Evolutionary conservation across 2,329 filamentous ascomycete species (phyloP).

Genomic region (Rhinocladiella similis): DNA sequence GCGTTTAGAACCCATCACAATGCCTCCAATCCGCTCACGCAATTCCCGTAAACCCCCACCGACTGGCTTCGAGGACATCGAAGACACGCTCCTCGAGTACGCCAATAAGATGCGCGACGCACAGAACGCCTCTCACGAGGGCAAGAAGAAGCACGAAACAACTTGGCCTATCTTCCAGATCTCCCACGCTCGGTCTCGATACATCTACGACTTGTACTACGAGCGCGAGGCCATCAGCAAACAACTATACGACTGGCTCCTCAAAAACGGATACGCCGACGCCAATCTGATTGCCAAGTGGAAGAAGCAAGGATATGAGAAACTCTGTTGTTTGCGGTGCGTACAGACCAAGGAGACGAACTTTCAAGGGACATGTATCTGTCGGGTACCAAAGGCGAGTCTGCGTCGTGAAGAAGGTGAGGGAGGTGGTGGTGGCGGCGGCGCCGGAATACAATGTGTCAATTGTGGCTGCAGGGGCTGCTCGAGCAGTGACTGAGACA

Average conservation of each 20-base stretch:
- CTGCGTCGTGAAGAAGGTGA: conserved; percentile 69
- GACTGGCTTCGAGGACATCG: conserved; percentile 67
- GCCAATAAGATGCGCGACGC: conserved; percentile 73
- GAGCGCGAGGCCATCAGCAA: conserved; percentile 94
- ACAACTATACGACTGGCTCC: conserved; percentile 88
- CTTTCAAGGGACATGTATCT: conserved; percentile 96
- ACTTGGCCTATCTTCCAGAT: conserved; percentile 99
- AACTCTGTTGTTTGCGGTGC: conserved; percentile 93
- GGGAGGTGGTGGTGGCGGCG: conserved; percentile 21
- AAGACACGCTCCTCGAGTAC: conserved; percentile 68
- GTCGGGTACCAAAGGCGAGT: conserved; percentile 84
- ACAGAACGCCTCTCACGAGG: conserved; percentile 77
- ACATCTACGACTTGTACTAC: conserved; percentile 98
- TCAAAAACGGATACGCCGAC: conserved; percentile 97
- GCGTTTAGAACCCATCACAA: conserved; percentile 32
- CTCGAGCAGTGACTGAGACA: conserved; percentile 71
- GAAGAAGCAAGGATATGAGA: conserved; percentile 99
- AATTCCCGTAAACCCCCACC: conserved; percentile 65
- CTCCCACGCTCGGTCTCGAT: conserved; percentile 74
- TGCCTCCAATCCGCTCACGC: conserved; percentile 61
- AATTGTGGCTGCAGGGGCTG: conserved; percentile 93
- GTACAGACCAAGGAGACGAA: conserved; percentile 99
- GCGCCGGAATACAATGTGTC: conserved; percentile 75
- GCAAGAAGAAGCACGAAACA: conserved; percentile 86
- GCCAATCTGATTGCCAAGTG: conserved; percentile 96